Conservation (phyloP, 1,284 basidiomycete species). For the Puccinia brachypodii region DNA sequence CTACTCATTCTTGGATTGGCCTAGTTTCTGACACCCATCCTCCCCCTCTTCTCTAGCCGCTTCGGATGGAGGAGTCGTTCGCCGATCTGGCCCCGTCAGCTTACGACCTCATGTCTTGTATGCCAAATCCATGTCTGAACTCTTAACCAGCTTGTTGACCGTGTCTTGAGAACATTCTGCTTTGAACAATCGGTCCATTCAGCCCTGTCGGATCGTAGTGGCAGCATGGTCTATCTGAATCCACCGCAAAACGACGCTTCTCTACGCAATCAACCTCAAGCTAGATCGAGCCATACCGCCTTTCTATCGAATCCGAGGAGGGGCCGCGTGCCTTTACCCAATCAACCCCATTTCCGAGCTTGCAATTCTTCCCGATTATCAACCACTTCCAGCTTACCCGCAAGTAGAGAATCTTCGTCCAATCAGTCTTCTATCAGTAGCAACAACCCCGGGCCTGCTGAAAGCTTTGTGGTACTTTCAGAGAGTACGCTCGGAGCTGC, state of each 20-base stretch:
- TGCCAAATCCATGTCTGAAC: not conserved
- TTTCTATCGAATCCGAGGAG: not conserved
- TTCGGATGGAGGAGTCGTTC: slow-evolving; percentile 73
- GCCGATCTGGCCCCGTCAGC: slow-evolving; percentile 77
- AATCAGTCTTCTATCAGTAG: slow-evolving; percentile 5
- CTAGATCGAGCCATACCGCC: not conserved
- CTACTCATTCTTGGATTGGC: not conserved
- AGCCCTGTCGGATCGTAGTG: slow-evolving; percentile 36
- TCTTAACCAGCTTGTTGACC: not conserved
- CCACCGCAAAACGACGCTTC: not conserved
- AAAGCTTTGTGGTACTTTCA: slow-evolving; percentile 45
- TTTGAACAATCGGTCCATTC: not conserved
- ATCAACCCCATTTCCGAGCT: not conserved
- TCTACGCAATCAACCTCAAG: slow-evolving; percentile 17
- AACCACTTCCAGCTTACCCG: not conserved
- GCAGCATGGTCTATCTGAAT: not conserved
- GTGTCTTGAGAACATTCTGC: not conserved
- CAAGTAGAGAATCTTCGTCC: not conserved
- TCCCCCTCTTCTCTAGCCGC: not conserved
- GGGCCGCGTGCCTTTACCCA: not conserved
- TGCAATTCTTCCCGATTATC: not conserved
- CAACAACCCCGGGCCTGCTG: slow-evolving; percentile 20
- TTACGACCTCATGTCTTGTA: slow-evolving; percentile 73
- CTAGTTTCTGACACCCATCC: not conserved
- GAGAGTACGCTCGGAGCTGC: slow-evolving; percentile 42